phyloP scores from a whole-genome alignment of 805 yeast genomes.

The Saccharomycopsis selenospora region DNA sequence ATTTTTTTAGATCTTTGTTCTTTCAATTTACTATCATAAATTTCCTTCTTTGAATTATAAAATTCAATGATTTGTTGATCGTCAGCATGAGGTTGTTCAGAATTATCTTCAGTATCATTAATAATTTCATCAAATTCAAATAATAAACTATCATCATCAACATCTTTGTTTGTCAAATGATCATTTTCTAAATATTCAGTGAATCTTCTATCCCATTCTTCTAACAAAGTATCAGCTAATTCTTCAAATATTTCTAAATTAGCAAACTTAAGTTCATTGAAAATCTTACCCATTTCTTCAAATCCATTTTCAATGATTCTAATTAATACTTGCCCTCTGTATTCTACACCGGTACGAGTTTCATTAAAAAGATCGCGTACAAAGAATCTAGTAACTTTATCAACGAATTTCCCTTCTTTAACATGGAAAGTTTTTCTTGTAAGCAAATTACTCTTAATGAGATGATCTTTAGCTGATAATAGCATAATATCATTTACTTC shows the following conservation, averaged over 20 bases:
- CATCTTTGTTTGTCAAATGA: neutral
- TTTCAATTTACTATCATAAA: slow-evolving; percentile 27
- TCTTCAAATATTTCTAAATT: slow-evolving; percentile 66
- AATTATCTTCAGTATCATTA: slow-evolving; percentile 1
- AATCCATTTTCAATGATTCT: slow-evolving; percentile 23
- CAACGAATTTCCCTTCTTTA: slow-evolving; percentile 29
- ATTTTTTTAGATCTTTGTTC: slow-evolving; percentile 2
- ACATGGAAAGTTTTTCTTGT: slow-evolving; percentile 19
- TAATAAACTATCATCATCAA: slow-evolving; percentile 9
- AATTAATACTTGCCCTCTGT: slow-evolving; percentile 28
- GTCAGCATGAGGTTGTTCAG: neutral
- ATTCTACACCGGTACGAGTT: slow-evolving; percentile 28
- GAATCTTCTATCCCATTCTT: slow-evolving; percentile 35
- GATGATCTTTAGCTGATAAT: slow-evolving; percentile 15
- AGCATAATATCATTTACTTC: slow-evolving; percentile 6
- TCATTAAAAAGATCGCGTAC: slow-evolving; percentile 37
- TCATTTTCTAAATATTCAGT: slow-evolving; percentile 10
- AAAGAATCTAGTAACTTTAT: slow-evolving; percentile 39
- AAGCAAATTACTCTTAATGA: slow-evolving; percentile 9
- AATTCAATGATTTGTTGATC: slow-evolving; percentile 10
- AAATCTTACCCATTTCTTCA: slow-evolving; percentile 26
- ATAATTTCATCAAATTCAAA: slow-evolving; percentile 10
- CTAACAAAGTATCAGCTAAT: slow-evolving; percentile 60
- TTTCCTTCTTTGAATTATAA: slow-evolving; percentile 27
- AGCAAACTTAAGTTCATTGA: slow-evolving; percentile 34